Evolutionary conservation across 1,139 yeast species (phyloP).

Genomic region (Suhomyces wounanorum): DNA sequence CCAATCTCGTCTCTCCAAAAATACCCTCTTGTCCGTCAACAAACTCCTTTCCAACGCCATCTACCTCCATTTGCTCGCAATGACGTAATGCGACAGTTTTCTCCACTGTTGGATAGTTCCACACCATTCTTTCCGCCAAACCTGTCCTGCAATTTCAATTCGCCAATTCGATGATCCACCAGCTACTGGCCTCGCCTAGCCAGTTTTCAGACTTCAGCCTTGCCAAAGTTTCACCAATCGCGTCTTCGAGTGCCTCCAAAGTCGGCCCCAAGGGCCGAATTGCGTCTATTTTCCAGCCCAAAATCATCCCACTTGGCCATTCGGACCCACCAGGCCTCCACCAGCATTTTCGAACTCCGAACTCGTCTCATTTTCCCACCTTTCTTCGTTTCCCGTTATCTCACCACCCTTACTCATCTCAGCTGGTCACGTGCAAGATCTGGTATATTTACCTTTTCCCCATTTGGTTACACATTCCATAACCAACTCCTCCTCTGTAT

Average conservation of each 20-base stretch:
- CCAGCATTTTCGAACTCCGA: not conserved
- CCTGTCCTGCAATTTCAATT: not conserved
- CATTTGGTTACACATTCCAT: conserved; percentile 4
- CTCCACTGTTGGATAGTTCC: not conserved
- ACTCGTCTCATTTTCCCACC: not conserved
- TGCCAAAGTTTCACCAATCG: not conserved
- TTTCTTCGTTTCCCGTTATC: not conserved
- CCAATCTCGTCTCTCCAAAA: no score
- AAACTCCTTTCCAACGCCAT: not conserved
- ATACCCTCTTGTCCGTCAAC: no score
- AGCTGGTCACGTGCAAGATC: conserved; percentile 8
- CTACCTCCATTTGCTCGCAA: not conserved
- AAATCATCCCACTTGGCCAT: no score
- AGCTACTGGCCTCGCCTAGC: not conserved
- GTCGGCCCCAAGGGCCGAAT: not conserved
- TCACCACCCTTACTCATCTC: not conserved
- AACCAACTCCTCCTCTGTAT: not conserved
- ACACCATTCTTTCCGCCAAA: not conserved
- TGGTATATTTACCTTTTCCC: conserved; percentile 10
- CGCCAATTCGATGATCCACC: not conserved
- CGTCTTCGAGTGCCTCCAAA: not conserved
- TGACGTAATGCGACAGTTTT: not conserved
- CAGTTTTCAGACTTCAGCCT: not conserved
- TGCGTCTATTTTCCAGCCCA: not conserved
- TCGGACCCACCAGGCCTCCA: not conserved